phyloP scores from a whole-genome alignment of 345 rosid species.

The Turnera subulata region DNA sequence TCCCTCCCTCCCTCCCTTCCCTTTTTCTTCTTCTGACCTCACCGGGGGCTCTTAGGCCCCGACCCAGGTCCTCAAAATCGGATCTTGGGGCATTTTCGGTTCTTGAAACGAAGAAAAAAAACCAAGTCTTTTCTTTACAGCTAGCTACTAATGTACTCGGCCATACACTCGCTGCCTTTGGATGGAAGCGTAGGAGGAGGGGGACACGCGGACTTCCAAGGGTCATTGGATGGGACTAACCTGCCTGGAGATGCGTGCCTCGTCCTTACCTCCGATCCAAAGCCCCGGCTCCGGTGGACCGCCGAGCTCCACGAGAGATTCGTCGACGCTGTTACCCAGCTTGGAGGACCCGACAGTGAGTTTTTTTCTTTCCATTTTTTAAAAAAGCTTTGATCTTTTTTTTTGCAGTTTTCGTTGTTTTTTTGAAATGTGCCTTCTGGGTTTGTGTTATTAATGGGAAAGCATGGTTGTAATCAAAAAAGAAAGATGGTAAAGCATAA shows the following conservation, averaged over 20 bases:
- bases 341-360: slow-evolving; percentile 96
- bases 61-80: background rate
- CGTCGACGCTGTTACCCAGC: slow-evolving; percentile 84
- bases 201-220: slow-evolving; percentile 34
- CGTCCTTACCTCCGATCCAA: slow-evolving; percentile 88
- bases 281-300: slow-evolving; percentile 98
- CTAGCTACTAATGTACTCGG: slow-evolving; percentile 63
- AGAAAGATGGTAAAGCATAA: background rate
- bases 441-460: background rate
- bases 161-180: slow-evolving; percentile 64
- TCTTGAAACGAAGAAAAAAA: no score
- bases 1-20: no score
- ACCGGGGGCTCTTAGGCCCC: slow-evolving; percentile 9
- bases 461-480: no score
- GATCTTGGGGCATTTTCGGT: slow-evolving; percentile 3
- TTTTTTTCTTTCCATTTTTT: slow-evolving; percentile 1
- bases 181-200: slow-evolving; percentile 43
- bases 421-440: slow-evolving; percentile 5
- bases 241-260: slow-evolving; percentile 69
- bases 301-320: slow-evolving; percentile 92
- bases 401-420: background rate
- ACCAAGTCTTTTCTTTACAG: no score
- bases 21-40: background rate
- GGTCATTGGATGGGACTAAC: slow-evolving; percentile 64
- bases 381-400: no score